Base-by-base conservation (phyloP, 2,329 filamentous ascomycete species). In the Penicillium verrucosum region DNA sequence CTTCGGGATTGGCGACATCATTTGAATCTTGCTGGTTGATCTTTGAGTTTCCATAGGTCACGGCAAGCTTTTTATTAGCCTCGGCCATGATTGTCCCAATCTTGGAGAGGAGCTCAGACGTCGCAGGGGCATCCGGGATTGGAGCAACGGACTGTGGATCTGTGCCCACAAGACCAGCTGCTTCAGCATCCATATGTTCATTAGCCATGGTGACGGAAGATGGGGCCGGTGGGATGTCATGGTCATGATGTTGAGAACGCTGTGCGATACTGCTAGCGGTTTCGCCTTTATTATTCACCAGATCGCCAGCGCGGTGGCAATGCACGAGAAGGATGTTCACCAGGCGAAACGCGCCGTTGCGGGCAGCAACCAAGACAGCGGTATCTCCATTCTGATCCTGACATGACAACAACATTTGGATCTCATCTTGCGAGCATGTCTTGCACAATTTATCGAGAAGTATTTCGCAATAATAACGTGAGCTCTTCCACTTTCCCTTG, bases 361-460 rank as follows among this genome's bases (percentile, higher is more conserved):
- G 87, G 18, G 93, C 91, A 54, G 92, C 90, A 56, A 90, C 88
- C 68, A 92, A 87, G 10, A 93, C 91, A 0, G 94, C 92, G 0
- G 94, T 97, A 71, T 99, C 95, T 40, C 93, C 93, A 40, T 92
- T 87, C 29, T 87, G 80, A 72, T 99, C 93, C 68, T 92, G 89
- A 9, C 86, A 82, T 66, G 96, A 91, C 11, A 99, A 79, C 11
- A 97, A 77, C 46, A 85, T 80, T 59, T 92, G 89, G 46, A 97
- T 85, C 54, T 90, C 86, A 54, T 87, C 85, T 9, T 87, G 87
- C 5, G 90, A 85, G 64, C 89, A 85, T 1, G 86, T 85, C 67
- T 95, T 90, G 60, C 87, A 85, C 58, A 99, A 84, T 72, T 89
- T 92, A 73, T 95, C 93, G 54, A 97, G 81, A 60, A 97, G 87